phyloP scores from a whole-genome alignment of 257 asterid species.

The Solanum okadae region DNA sequence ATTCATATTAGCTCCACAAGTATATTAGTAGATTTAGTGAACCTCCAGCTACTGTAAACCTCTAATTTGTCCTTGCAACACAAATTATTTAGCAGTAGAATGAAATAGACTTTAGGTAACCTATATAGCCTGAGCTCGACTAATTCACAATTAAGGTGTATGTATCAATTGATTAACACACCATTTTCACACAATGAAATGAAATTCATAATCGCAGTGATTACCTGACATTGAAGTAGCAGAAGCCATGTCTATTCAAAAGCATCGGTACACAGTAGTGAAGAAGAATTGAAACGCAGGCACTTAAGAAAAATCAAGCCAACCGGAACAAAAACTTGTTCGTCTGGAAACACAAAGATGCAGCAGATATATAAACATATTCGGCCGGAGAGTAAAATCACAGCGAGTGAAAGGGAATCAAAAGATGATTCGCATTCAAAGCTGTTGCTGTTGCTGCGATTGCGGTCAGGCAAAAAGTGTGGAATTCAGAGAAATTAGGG shows the following conservation, averaged over 20 bases:
- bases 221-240: slow-evolving; percentile 74
- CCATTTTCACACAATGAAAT: not conserved
- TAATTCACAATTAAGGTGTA: not conserved
- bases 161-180: not conserved
- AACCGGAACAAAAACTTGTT: not conserved
- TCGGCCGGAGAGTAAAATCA: not conserved
- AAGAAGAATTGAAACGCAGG: not conserved
- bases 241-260: slow-evolving; percentile 54
- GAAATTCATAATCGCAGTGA: not conserved
- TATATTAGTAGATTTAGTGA: not conserved
- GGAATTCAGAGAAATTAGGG: not conserved
- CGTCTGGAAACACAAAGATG: not conserved
- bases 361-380: not conserved
- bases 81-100: not conserved
- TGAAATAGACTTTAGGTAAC: not conserved
- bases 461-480: not conserved
- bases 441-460: not conserved
- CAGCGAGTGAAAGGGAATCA: not conserved
- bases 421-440: slow-evolving; percentile 2
- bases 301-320: slow-evolving; percentile 3
- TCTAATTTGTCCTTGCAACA: not conserved
- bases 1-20: no score
- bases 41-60: not conserved
- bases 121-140: not conserved
- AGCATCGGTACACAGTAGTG: slow-evolving; percentile 41